A percentile compares a stretch with the other conserved stretches of the same genome.
Conservation (phyloP, 495 filamentous ascomycete genomes). For the Hypoxylon rickii region DNA sequence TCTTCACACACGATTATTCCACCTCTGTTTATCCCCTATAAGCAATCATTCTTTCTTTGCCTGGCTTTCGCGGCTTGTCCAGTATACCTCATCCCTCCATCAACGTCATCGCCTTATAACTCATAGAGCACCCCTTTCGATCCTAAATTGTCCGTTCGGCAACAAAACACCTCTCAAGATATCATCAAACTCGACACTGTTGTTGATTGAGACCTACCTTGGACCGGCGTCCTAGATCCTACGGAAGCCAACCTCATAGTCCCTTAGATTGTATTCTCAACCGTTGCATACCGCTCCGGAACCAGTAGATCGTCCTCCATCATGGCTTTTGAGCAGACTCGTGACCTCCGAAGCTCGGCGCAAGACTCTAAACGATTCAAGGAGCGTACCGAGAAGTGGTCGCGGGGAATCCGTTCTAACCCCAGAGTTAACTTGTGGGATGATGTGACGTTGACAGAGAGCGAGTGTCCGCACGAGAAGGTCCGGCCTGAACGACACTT, state of each 20-base stretch:
- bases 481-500: conserved; percentile 32
- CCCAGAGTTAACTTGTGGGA: conserved; percentile 14
- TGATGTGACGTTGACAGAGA: conserved; percentile 18
- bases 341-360: conserved; percentile 49
- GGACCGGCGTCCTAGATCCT: conserved; percentile 1
- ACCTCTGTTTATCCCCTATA: conserved; percentile 6
- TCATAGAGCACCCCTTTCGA: conserved; percentile 10
- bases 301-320: conserved; percentile 3
- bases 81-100: conserved; percentile 12
- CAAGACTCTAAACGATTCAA: conserved; percentile 51
- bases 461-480: conserved; percentile 38
- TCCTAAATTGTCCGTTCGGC: conserved; percentile 7
- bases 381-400: conserved; percentile 49
- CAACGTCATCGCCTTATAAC: conserved; percentile 10
- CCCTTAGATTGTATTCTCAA: background rate
- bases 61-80: background rate
- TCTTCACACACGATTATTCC: conserved; percentile 8
- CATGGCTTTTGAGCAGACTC: conserved; percentile 41
- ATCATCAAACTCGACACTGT: no score
- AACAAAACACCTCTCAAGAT: background rate
- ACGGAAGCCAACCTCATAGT: background rate
- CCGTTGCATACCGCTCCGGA: background rate
- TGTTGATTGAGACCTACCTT: conserved; percentile 4
- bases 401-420: conserved; percentile 41
- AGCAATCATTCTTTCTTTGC: conserved; percentile 2